Evolutionary conservation across 1,139 yeast species (phyloP).

Genomic region (Yamadazyma conglobata): DNA sequence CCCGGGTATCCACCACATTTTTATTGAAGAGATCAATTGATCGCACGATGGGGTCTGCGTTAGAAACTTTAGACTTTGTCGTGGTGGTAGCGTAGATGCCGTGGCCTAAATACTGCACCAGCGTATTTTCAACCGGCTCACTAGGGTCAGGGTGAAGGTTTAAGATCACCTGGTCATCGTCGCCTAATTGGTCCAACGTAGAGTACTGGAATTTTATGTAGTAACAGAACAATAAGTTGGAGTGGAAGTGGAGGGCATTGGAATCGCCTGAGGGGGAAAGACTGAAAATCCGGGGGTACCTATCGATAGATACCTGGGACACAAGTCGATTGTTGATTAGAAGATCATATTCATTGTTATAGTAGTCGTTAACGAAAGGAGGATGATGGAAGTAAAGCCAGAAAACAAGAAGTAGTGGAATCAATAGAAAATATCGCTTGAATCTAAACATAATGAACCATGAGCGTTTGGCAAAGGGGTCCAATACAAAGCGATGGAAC

Average conservation of each 20-base stretch:
- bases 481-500: too few species aligned
- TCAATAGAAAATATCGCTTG: constrained; percentile 2
- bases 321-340: constrained; percentile 5
- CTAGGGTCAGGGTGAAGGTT: constrained; percentile 5
- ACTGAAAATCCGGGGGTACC: constrained; percentile 2
- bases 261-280: background rate
- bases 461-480: too few species aligned
- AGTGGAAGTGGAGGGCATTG: constrained; percentile 3
- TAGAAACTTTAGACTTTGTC: background rate
- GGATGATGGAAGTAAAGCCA: background rate
- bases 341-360: constrained; percentile 7
- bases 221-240: constrained; percentile 7
- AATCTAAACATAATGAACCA: constrained; percentile 3
- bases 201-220: constrained; percentile 2
- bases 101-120: constrained; percentile 5
- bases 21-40: constrained; percentile 21
- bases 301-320: constrained; percentile 3
- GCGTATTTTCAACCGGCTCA: constrained; percentile 1
- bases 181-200: constrained; percentile 2
- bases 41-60: constrained; percentile 16
- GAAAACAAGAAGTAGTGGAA: background rate
- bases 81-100: constrained; percentile 6
- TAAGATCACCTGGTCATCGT: constrained; percentile 2
- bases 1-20: constrained; percentile 7
- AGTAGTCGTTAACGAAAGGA: constrained; percentile 3